Evolutionary conservation across 257 asterid genomes (phyloP), one percentile per base, ranked within the genome.

Genomic region (Thymus mandschuricus): DNA sequence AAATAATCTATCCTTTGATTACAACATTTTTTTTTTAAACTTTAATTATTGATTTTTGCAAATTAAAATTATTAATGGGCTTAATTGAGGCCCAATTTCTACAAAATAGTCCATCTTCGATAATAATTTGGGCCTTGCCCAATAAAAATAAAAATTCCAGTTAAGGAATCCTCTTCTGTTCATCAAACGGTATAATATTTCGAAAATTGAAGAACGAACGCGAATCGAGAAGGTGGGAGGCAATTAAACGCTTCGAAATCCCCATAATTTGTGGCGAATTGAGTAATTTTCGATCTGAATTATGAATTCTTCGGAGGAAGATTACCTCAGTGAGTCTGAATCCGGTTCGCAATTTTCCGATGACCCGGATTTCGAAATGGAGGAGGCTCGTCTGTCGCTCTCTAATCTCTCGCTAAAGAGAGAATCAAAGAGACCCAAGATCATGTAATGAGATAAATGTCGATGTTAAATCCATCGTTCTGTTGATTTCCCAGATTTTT

Each of bases 331-430:
- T 7, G 87, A 76, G 43, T 81, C 83, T 5, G 88, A 83, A 50
- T 45, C 73, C 12, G 83, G 75, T 40, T 43, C 59, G 5, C 75
- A 68, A 43, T 80, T 76, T 35, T 86, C 96, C 10, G 91, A 89
- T 73, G 90, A 86, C 38, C 96, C 96, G 28, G 64, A 54, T 71
- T 88, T 88, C 60, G 84, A 75, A 46, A 45, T 69, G 43, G 92
- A 85, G 80, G 89, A 83, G 67, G 81, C 88, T 28, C 79, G 76
- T 45, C 79, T 83, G 48, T 65, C 74, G 43, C 69, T 89, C 50
- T 86, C 92, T 15, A 78, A 79, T 56, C 87, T 92, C 65, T 80
- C 94, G 68, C 72, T 90, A 73, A 76, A 71, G 61, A 63, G 66
- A 59, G 79, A 77, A 71, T 9, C 66, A 4, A 73, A 43, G 66